phyloP scores from a whole-genome alignment of 2,329 filamentous ascomycete genomes.

The Grosmannia huntii region DNA sequence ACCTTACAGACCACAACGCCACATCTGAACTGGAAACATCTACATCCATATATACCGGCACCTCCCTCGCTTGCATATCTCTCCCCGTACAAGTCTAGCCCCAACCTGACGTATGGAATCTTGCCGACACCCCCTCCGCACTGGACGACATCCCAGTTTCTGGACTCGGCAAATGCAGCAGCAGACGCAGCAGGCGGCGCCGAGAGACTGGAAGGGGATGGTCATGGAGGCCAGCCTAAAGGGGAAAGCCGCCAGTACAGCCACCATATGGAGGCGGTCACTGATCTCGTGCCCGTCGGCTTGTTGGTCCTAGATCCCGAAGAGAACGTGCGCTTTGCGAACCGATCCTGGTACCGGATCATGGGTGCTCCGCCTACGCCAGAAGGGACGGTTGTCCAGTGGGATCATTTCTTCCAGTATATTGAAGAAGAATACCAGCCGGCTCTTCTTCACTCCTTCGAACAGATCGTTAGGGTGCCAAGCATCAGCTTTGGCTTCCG shows the following conservation, averaged over 20 bases:
- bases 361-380: constrained; percentile 27
- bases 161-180: background rate
- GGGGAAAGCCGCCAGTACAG: constrained; percentile 28
- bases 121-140: background rate
- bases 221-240: too few relatives aligned
- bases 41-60: background rate
- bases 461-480: constrained; percentile 24
- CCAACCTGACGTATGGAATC: background rate
- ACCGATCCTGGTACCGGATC: constrained; percentile 50
- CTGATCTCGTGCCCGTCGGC: constrained; percentile 61
- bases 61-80: constrained; percentile 2
- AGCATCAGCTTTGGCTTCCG: constrained; percentile 34
- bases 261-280: constrained; percentile 55
- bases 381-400: background rate
- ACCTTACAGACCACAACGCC: background rate
- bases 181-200: background rate
- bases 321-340: constrained; percentile 57
- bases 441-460: constrained; percentile 27
- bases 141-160: background rate
- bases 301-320: constrained; percentile 57
- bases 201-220: background rate
- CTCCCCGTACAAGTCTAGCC: background rate
- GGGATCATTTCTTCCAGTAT: constrained; percentile 24
- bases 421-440: constrained; percentile 33
- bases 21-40: background rate